Evolutionary conservation across 1,284 basidiomycete genomes (phyloP), one percentile per base, ranked within the genome.

Genomic region (Xanthoconium separans): DNA sequence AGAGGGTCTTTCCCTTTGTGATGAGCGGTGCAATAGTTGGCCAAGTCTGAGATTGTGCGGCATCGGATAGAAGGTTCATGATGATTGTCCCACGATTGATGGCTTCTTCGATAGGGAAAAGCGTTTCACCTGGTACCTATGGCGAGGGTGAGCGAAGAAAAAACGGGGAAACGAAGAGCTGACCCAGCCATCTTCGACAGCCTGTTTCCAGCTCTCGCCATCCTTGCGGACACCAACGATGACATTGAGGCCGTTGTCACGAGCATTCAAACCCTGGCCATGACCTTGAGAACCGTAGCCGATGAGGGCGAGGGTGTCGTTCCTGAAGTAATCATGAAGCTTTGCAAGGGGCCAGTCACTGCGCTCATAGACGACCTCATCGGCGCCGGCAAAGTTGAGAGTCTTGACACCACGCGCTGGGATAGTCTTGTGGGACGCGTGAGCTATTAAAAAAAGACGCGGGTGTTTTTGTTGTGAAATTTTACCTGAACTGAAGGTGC

Each of bases 211-310:
- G 70, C 88, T 91, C 80, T 94, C 93, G 56, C 97, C 97, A 63
- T 87, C 88, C 77, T 98, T 90, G 66, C 97, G 93, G 63, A 99
- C 97, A 83, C 97, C 97, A 71, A 99, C 88, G 64, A 99, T 93
- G 76, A 99, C 95, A 68, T 98, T 99, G 64, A 99, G 78, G 62
- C 97, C 97, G 68, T 99, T 95, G 84, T 99, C 97, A 70, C 97
- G 95, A 58, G 96, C 94, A 75, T 99, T 99, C 73, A 99, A 80
- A 66, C 95, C 95, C 78, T 99, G 97, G 45, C 95, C 97, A 75
- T 99, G 96, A 51, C 95, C 95, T 77, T 95, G 93, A n/a, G 97
- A 98, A 62, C 97, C 97, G 74, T 99, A 99, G 60, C 97, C 95
- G 66, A 98, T 97, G 75, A 99, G 86, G 61, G 96, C 96, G 59